Percentiles rank a stretch among this genome's conserved stretches.
These are phyloP conservation scores for Juglanconis juglandina DNA, from an alignment of 2,329 filamentous ascomycete species.

Conservation along the genomic window DNA sequence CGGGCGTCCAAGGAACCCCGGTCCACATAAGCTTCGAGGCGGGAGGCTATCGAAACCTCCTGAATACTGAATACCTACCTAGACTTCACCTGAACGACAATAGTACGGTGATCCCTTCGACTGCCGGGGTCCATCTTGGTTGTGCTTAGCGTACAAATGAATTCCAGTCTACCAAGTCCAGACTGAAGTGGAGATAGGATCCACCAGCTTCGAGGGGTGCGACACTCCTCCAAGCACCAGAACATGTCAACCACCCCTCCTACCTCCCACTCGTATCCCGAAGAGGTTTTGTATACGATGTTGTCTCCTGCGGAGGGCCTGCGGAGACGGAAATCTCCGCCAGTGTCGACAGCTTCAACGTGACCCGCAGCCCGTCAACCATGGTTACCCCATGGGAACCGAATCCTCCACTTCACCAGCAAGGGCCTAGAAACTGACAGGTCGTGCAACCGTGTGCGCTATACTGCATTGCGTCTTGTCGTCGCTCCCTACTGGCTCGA, in stretches of 20 bases:
- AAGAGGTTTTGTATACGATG: too few species aligned
- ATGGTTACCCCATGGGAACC: conserved; percentile 3
- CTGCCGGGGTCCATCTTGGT: not conserved
- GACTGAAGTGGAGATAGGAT: too few species aligned
- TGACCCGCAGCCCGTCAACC: not conserved
- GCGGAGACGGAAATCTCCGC: not conserved
- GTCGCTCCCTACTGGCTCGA: conserved; percentile 1
- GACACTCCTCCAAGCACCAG: too few species aligned
- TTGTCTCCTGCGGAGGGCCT: not conserved
- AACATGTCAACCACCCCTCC: too few species aligned
- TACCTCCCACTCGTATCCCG: too few species aligned
- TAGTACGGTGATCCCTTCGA: not conserved
- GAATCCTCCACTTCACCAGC: not conserved
- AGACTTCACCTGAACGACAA: not conserved
- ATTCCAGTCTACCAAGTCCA: too few species aligned
- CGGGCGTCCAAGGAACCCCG: conserved; percentile 9
- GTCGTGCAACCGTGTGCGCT: conserved; percentile 1
- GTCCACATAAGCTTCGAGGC: conserved; percentile 7
- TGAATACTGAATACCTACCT: not conserved
- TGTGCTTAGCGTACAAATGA: too few species aligned
- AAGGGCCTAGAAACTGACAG: not conserved
- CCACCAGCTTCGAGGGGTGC: too few species aligned
- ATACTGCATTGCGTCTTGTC: not conserved
- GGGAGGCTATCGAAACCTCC: not conserved
- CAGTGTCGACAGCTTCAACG: not conserved